phyloP scores from a whole-genome alignment of 176 grass and related monocot species.

The Alopecurus myosuroides region DNA sequence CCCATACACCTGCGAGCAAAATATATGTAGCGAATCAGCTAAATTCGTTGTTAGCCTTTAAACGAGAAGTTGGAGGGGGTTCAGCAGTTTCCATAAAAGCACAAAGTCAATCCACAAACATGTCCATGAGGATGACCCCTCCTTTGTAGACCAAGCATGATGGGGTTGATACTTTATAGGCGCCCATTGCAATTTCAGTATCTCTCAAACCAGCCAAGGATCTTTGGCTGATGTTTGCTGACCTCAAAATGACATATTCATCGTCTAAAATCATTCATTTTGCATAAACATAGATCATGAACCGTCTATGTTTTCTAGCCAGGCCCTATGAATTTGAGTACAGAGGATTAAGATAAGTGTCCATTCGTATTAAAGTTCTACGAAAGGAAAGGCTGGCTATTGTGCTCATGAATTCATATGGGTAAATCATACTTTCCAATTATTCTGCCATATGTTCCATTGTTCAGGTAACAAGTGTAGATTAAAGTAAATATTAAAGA shows the following conservation, averaged over 20 bases:
- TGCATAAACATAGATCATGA: slow-evolving; percentile 98
- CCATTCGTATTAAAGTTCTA: background rate
- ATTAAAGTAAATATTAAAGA: background rate
- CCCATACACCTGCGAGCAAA: slow-evolving; percentile 61
- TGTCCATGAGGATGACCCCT: slow-evolving; percentile 71
- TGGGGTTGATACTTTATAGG: slow-evolving; percentile 95
- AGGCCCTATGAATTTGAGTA: slow-evolving; percentile 39
- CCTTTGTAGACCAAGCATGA: slow-evolving; percentile 63
- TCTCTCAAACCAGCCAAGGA: slow-evolving; percentile 84
- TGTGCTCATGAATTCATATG: background rate
- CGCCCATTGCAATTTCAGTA: slow-evolving; percentile 98
- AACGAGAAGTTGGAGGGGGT: background rate
- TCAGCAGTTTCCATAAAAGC: background rate
- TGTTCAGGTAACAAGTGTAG: background rate
- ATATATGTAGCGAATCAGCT: background rate
- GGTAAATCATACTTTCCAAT: background rate
- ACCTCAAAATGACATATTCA: slow-evolving; percentile 82
- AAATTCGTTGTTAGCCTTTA: background rate
- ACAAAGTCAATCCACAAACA: slow-evolving; percentile 28
- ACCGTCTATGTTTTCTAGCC: slow-evolving; percentile 59
- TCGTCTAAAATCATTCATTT: slow-evolving; percentile 97
- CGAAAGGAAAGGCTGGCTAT: background rate
- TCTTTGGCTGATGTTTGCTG: slow-evolving; percentile 97
- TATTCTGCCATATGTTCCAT: background rate
- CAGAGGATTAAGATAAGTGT: background rate